phyloP scores from a whole-genome alignment of 1,284 basidiomycete genomes.

The Gymnopus androsaceus region DNA sequence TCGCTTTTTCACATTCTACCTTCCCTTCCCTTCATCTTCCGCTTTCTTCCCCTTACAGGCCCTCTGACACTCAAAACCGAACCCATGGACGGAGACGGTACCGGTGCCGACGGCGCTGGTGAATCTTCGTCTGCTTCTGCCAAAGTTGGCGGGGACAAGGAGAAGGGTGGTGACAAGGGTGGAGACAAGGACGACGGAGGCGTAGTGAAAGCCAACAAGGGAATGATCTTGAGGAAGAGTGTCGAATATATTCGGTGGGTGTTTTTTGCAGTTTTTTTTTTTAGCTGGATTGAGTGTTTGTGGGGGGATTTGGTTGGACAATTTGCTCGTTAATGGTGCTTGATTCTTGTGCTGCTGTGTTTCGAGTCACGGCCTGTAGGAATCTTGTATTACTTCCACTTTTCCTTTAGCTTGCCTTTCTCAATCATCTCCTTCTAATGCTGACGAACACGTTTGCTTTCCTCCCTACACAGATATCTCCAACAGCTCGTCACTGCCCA shows the following conservation, averaged over 20 bases:
- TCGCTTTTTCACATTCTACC: too few species aligned
- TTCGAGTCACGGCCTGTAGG: too few species aligned
- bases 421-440: not conserved
- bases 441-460: not conserved
- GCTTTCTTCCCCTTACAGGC: too few species aligned
- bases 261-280: constrained; percentile 11
- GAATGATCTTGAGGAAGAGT: constrained; percentile 85
- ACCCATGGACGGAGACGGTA: not conserved
- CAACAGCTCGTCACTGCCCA: constrained; percentile 82
- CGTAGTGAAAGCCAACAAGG: constrained; percentile 84
- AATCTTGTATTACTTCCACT: not conserved
- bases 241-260: constrained; percentile 82
- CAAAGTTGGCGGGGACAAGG: too few species aligned
- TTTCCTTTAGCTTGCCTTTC: not conserved
- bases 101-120: not conserved
- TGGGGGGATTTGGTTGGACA: too few species aligned
- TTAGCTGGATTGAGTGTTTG: not conserved
- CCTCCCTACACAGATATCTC: constrained; percentile 57
- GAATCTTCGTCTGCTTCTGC: too few species aligned
- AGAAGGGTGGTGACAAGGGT: constrained; percentile 32
- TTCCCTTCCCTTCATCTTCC: too few species aligned
- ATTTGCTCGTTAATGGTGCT: not conserved
- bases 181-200: constrained; percentile 30
- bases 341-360: not conserved
- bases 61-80: not conserved